Conservation (phyloP, 106 monocot genomes). For the Gastrodia elata region DNA sequence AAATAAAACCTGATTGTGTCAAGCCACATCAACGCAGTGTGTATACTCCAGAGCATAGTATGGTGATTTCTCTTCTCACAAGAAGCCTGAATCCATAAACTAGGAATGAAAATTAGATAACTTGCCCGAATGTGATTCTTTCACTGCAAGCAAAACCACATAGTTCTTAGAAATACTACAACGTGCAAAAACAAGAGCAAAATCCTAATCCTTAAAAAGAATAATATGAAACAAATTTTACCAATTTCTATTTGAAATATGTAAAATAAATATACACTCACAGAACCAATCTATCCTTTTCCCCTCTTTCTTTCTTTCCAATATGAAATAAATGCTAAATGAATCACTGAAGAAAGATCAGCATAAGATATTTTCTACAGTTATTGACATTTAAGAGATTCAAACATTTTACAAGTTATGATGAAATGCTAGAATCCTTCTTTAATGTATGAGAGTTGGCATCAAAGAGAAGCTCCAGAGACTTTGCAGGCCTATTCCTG, state of each 20-base stretch:
- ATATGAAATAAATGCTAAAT: background rate
- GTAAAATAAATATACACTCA: background rate
- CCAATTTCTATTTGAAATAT: constrained; percentile 2
- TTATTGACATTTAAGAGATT: no score
- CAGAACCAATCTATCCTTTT: background rate
- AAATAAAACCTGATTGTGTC: no score
- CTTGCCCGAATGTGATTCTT: background rate
- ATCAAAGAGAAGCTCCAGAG: constrained; percentile 20
- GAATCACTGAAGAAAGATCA: background rate
- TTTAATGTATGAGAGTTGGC: constrained; percentile 11
- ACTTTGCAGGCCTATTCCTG: constrained; percentile 12
- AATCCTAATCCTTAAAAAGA: background rate
- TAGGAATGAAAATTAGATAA: no score
- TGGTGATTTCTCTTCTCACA: no score
- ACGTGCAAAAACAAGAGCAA: background rate
- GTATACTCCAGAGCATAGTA: no score
- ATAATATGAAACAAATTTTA: constrained; percentile 1
- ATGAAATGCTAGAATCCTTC: constrained; percentile 1
- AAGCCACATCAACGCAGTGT: no score
- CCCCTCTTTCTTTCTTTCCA: background rate
- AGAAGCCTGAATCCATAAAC: no score
- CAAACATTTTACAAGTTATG: constrained; percentile 1
- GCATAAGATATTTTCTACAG: background rate
- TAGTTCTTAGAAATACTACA: background rate
- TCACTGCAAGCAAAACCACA: background rate